Conservation (phyloP, 805 yeast species). For the Pichia sporocuriosa region DNA sequence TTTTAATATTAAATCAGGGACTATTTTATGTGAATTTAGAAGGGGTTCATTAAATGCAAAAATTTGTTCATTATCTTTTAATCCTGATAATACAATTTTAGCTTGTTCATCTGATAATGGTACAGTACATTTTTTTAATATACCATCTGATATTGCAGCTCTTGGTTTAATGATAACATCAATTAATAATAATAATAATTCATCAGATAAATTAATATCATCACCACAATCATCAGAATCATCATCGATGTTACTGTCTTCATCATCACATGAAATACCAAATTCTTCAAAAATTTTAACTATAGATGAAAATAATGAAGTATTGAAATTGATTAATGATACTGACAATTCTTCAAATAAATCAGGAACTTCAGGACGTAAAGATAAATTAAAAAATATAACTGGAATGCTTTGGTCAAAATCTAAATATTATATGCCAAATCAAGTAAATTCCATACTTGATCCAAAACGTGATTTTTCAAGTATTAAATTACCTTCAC, state of each 20-base stretch:
- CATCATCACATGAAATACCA: constrained; percentile 11
- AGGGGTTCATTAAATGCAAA: constrained; percentile 82
- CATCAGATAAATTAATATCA: neutral
- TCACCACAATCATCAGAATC: no score
- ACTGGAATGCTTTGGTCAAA: constrained; percentile 24
- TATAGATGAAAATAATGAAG: constrained; percentile 23
- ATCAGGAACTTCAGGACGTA: no score
- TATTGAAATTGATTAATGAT: constrained; percentile 24
- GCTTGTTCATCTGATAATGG: constrained; percentile 86
- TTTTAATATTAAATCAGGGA: constrained; percentile 61
- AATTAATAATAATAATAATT: neutral
- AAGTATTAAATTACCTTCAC: constrained; percentile 53
- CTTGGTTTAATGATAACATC: neutral
- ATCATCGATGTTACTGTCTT: no score
- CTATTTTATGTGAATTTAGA: constrained; percentile 63
- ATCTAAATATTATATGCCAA: constrained; percentile 51
- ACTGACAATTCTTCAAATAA: neutral
- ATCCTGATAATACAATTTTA: constrained; percentile 58
- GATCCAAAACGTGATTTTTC: constrained; percentile 94
- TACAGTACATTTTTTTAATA: constrained; percentile 78
- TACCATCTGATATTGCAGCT: constrained; percentile 9
- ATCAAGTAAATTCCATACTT: constrained; percentile 70
- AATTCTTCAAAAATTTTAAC: constrained; percentile 21
- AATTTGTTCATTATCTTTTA: constrained; percentile 71
- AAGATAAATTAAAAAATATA: no score